Evolutionary conservation across 257 asterid genomes (phyloP), one percentile per base, ranked within the genome.

Genomic region (Solanum pennellii): DNA sequence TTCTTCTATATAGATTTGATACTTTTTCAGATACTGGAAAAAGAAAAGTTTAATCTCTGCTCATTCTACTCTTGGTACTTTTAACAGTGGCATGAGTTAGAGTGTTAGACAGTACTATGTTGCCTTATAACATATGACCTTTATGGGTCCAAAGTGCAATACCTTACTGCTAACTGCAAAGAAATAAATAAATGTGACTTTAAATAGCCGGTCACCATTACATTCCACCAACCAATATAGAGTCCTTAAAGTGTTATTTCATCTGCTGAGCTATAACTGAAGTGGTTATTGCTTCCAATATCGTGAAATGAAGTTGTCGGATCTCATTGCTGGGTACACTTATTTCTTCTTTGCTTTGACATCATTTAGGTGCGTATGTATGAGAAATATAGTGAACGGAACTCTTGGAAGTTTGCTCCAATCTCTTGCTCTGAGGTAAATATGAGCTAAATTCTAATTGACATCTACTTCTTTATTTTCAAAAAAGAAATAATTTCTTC

Each of bases 341-440:
- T 47, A 80, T 45, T 47, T 18, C 85, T 80, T 80, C 85, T 80
- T 76, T 16, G 42, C 80, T 86, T 39, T 69, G 71, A 83, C 84
- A 83, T 66, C 29, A 66, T 72, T 72, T 90, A 97, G 99, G 99
- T 97, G 49, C 93, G 96, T 69, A 95, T 97, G 99, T 97, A 95
- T 91, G 92, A 97, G 92, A 93, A 86, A 88, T 97, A 95, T 82
- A 89, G 99, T 88, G 99, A 97, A 90, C 94, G 93, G 35, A 94
- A 92, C 87, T 92, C 96, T 12, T 97, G 98, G 99, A 96, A 93
- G 90, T 91, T 45, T 86, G 71, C 94, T 82, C 90, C 92, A 5
- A 52, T 97, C 88, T 96, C 99, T 87, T 77, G 97, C 92, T 96
- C 99, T 18, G 99, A 94, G 98, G 99, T 97, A 92, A 88, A 84